These are phyloP conservation scores for Coemansia sp. DNA, from an alignment of 192 early-diverging fungal genomes.

Conservation along the genomic window DNA sequence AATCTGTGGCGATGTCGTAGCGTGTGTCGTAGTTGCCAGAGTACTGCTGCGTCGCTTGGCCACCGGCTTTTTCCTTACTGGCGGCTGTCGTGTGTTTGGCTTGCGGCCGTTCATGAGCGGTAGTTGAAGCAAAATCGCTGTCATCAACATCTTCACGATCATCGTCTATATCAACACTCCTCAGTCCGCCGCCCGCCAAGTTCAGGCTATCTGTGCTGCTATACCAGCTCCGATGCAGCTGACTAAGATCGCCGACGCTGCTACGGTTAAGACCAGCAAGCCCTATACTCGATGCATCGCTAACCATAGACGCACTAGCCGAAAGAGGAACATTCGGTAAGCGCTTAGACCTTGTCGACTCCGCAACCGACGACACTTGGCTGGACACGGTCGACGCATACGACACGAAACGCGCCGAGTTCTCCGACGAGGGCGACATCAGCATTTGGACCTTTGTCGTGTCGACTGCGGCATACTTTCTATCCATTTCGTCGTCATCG, in stretches of 20 bases:
- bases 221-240: constrained; percentile 54
- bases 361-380: constrained; percentile 22
- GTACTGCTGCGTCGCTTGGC: constrained; percentile 12
- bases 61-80: not conserved
- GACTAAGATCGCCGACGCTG: constrained; percentile 36
- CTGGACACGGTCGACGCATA: constrained; percentile 46
- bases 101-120: not conserved
- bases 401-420: constrained; percentile 39
- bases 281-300: constrained; percentile 35
- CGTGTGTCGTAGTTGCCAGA: constrained; percentile 23
- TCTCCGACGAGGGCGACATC: constrained; percentile 46
- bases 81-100: not conserved
- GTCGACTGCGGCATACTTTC: not conserved
- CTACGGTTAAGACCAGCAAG: constrained; percentile 25
- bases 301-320: constrained; percentile 32
- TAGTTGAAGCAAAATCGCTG: constrained; percentile 8
- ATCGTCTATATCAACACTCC: constrained; percentile 14
- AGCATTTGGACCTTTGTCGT: constrained; percentile 37
- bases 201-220: constrained; percentile 54
- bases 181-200: constrained; percentile 33
- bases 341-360: constrained; percentile 24
- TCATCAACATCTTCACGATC: constrained; percentile 1
- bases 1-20: constrained; percentile 32
- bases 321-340: constrained; percentile 22
- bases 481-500: constrained; percentile 26